Percentiles rank a stretch among this genome's conserved stretches.
Conservation (phyloP, 176 grass and related monocot species). For the Pharus latifolius region DNA sequence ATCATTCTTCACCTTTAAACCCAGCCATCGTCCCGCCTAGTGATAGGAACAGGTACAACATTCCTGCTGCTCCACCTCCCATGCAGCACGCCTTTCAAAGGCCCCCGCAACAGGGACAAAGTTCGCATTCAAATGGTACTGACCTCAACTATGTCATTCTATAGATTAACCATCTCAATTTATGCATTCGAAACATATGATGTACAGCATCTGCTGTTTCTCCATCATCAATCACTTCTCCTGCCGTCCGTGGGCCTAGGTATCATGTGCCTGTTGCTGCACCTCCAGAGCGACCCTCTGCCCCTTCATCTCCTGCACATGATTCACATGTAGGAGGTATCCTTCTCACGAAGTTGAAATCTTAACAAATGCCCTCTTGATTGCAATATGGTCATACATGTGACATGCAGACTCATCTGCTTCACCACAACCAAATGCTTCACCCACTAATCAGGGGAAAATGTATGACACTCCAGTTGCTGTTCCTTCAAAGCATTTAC, state of each 20-base stretch:
- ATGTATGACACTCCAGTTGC: background rate
- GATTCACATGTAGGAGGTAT: constrained; percentile 21
- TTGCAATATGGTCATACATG: background rate
- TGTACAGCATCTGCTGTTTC: constrained; percentile 16
- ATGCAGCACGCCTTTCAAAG: background rate
- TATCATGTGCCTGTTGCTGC: constrained; percentile 18
- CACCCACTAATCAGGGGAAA: background rate
- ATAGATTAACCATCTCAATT: constrained; percentile 14
- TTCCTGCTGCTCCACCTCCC: constrained; percentile 1
- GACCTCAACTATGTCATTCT: background rate
- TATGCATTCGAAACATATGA: constrained; percentile 7
- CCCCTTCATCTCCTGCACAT: constrained; percentile 6
- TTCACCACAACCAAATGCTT: constrained; percentile 1
- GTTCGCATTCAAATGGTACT: constrained; percentile 29
- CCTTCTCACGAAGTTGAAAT: constrained; percentile 3
- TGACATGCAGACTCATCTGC: background rate
- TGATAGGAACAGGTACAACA: background rate
- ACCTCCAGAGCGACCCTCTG: constrained; percentile 14
- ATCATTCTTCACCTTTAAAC: background rate
- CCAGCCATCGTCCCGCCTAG: background rate
- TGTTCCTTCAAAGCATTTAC: constrained; percentile 11
- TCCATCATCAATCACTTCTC: constrained; percentile 24
- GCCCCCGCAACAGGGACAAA: background rate
- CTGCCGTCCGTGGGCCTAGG: constrained; percentile 10
- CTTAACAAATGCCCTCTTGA: background rate